These are phyloP conservation scores for Nidularia pulvinata DNA, from an alignment of 768 basidiomycete genomes.

Conservation along the genomic window DNA sequence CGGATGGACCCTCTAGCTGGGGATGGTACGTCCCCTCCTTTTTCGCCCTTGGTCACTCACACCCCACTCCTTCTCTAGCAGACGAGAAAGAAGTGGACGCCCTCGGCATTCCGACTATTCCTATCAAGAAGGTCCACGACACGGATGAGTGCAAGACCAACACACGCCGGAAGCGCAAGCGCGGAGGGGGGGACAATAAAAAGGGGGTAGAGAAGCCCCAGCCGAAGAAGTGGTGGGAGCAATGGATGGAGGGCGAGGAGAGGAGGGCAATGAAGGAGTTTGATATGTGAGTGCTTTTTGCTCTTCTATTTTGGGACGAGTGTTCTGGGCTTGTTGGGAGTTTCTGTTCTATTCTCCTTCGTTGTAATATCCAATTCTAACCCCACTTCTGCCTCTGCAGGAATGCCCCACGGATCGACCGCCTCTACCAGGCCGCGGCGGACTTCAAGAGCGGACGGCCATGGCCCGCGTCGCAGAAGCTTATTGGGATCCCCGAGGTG, in stretches of 20 bases:
- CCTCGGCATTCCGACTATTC: slow-evolving; percentile 65
- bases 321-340: too few relatives aligned
- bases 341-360: too few relatives aligned
- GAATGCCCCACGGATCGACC: slow-evolving; percentile 42
- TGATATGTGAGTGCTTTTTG: too few relatives aligned
- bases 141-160: slow-evolving; percentile 59
- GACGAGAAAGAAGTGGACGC: slow-evolving; percentile 62
- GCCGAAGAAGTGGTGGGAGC: slow-evolving; percentile 14
- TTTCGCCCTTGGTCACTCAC: not conserved
- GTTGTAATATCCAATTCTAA: too few relatives aligned
- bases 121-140: slow-evolving; percentile 47
- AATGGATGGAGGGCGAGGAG: slow-evolving; percentile 8
- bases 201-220: too few relatives aligned
- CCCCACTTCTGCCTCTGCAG: slow-evolving; percentile 27
- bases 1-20: slow-evolving; percentile 23
- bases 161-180: slow-evolving; percentile 35
- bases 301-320: too few relatives aligned
- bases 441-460: slow-evolving; percentile 49
- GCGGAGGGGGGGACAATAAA: slow-evolving; percentile 8
- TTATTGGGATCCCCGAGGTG: slow-evolving; percentile 37
- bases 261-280: too few relatives aligned
- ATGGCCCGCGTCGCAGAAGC: slow-evolving; percentile 32
- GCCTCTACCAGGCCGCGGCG: slow-evolving; percentile 53
- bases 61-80: not conserved
- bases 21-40: not conserved